These are phyloP conservation scores for Euphorbia corollata DNA, from an alignment of 441 rosid genomes.

Conservation along the genomic window DNA sequence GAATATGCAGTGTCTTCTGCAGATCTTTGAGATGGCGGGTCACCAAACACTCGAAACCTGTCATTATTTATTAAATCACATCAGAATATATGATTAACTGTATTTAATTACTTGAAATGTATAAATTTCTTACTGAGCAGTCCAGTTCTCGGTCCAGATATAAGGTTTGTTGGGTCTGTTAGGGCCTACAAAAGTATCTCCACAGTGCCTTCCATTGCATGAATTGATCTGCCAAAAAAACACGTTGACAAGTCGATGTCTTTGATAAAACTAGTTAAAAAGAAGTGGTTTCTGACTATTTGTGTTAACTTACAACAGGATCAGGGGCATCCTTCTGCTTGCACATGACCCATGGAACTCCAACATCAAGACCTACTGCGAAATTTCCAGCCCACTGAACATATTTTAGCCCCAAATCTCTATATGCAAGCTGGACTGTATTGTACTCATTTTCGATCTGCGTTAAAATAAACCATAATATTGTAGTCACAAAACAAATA, in stretches of 20 bases:
- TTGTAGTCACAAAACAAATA: background rate
- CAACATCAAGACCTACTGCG: slow-evolving; percentile 41
- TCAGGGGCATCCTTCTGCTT: slow-evolving; percentile 90
- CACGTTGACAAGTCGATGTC: too few relatives aligned
- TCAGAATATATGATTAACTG: too few relatives aligned
- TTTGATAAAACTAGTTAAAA: too few relatives aligned
- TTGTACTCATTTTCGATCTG: slow-evolving; percentile 98
- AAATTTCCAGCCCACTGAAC: slow-evolving; percentile 78
- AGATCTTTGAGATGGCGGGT: slow-evolving; percentile 76
- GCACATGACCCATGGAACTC: slow-evolving; percentile 96
- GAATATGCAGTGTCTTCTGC: slow-evolving; percentile 74
- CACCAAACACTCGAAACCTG: slow-evolving; percentile 86
- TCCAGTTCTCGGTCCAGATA: slow-evolving; percentile 94
- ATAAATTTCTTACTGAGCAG: slow-evolving; percentile 58
- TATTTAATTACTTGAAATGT: background rate
- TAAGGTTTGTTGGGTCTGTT: slow-evolving; percentile 64
- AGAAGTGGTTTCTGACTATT: too few relatives aligned
- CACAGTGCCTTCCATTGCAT: slow-evolving; percentile 94
- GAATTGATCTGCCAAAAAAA: slow-evolving; percentile 52
- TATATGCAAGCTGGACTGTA: slow-evolving; percentile 69
- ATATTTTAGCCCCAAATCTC: slow-evolving; percentile 47
- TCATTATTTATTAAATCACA: background rate
- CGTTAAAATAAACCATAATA: background rate
- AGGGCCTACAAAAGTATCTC: slow-evolving; percentile 82
- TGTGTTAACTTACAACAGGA: slow-evolving; percentile 38